A percentile compares a stretch with the other conserved stretches of the same genome.
phyloP scores from a whole-genome alignment of 1,284 basidiomycete species.

The Rhodotorula sp. region DNA sequence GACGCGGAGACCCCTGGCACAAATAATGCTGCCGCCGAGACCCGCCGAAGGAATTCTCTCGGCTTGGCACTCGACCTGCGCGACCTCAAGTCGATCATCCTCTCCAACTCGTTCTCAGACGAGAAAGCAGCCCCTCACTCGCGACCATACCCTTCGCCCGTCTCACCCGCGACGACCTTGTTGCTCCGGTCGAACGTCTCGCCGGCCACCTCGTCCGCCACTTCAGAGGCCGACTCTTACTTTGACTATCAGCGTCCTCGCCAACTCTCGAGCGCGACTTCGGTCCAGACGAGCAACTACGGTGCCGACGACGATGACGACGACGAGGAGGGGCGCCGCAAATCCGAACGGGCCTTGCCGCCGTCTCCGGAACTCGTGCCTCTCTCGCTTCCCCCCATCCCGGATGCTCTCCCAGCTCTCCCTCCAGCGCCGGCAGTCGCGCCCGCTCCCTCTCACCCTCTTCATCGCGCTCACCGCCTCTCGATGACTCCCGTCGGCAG shows the following conservation, averaged over 20 bases:
- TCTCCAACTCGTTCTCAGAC: neutral
- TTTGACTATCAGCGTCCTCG: neutral
- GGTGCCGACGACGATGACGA: neutral
- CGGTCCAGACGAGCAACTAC: neutral
- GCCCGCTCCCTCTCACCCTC: neutral
- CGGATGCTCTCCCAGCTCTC: neutral
- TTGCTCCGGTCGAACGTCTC: neutral
- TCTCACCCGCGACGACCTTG: conserved; percentile 1
- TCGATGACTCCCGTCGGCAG: conserved; percentile 13
- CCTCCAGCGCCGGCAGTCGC: neutral
- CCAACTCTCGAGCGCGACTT: neutral
- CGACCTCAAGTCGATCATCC: conserved; percentile 4
- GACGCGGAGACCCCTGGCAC: neutral
- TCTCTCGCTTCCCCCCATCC: neutral
- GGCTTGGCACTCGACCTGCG: conserved; percentile 7
- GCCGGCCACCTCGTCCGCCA: neutral
- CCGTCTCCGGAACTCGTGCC: conserved; percentile 14
- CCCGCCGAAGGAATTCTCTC: conserved; percentile 8
- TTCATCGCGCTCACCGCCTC: conserved; percentile 7
- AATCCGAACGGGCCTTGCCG: neutral
- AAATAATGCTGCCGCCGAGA: neutral
- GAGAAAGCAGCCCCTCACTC: neutral
- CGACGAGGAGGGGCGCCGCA: neutral
- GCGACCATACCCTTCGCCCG: conserved; percentile 10
- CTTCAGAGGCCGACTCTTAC: conserved; percentile 5